Evolutionary conservation across 2,329 filamentous ascomycete genomes (phyloP).

Genomic region (Cytospora piceae): DNA sequence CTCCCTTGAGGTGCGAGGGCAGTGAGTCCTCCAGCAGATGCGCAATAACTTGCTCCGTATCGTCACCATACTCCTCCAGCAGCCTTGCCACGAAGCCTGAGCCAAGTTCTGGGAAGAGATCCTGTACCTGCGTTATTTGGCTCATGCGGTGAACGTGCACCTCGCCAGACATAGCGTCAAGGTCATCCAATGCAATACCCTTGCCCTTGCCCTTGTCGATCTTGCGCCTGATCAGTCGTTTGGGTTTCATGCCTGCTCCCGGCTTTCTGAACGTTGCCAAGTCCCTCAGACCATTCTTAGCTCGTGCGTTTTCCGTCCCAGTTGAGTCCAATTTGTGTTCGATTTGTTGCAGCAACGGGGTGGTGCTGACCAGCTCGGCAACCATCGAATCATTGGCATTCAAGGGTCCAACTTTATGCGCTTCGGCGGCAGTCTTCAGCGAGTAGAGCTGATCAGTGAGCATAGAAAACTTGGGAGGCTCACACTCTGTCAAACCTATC

Average conservation of each 20-base stretch:
- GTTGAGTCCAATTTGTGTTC: slow-evolving; percentile 55
- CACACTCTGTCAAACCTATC: slow-evolving; percentile 67
- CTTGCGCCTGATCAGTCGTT: slow-evolving; percentile 56
- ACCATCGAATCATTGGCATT: slow-evolving; percentile 74
- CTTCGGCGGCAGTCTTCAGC: slow-evolving; percentile 72
- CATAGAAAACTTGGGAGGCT: slow-evolving; percentile 71
- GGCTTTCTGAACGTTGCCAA: slow-evolving; percentile 64
- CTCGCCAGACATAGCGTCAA: slow-evolving; percentile 46
- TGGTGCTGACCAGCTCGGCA: slow-evolving; percentile 78
- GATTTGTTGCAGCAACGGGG: slow-evolving; percentile 71
- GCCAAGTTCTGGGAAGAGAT: slow-evolving; percentile 87
- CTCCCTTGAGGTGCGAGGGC: slow-evolving; percentile 65
- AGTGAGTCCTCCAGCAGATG: slow-evolving; percentile 80
- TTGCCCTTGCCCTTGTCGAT: slow-evolving; percentile 76
- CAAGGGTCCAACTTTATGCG: slow-evolving; percentile 59
- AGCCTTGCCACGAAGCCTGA: slow-evolving; percentile 79
- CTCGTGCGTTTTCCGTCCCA: slow-evolving; percentile 55
- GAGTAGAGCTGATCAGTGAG: slow-evolving; percentile 84
- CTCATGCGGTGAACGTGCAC: slow-evolving; percentile 83
- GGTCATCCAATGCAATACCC: slow-evolving; percentile 44
- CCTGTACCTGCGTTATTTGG: slow-evolving; percentile 86
- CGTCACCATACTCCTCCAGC: slow-evolving; percentile 76
- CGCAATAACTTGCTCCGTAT: slow-evolving; percentile 78
- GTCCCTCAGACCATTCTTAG: slow-evolving; percentile 63
- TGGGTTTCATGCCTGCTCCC: slow-evolving; percentile 55